Base-by-base conservation (phyloP, 768 basidiomycete species). In the Mycena indigotica region DNA sequence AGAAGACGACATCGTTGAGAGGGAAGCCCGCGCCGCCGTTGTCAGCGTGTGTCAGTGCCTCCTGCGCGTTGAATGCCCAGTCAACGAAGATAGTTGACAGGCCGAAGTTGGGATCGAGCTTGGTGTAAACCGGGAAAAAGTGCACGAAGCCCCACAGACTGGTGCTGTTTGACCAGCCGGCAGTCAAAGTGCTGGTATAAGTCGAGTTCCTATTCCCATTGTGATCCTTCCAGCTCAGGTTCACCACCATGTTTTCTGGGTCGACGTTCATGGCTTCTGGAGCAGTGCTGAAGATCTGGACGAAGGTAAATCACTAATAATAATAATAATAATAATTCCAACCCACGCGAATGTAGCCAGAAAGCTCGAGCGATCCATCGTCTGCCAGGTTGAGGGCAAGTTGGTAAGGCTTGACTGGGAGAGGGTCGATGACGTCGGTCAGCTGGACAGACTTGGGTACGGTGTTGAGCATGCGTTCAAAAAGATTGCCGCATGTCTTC, bases 381-480 rank as follows among this genome's bases (percentile, higher is more conserved):
- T 23, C 39, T 17, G 30, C 44, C 40, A 60, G 25, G 35, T 23
- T 53, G 50, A 56, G 19, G 5, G 44, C 38, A 2, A 60, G n/a
- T 30, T 53, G 15, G 44, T 15, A 55, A 1, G 60, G 60, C 25
- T 57, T 61, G 19, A 61, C 56, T 15, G 46, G 45, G n/a, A 57
- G 29, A 2, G 56, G 56, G 28, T 57, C 52, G 23, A 61, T 53
- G 28, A 61, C 40, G 6, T 61, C 52, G 3, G 52, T 29, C 12
- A 61, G 52, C 35, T 61, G 55, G 6, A 61, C 56, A 5, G 39
- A 50, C 13, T 38, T 44, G 10, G 60, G 52, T 25, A 61, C 60
- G 2, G 52, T 61, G 52, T 61, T 57, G 51, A 61, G 55, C 60
- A 61, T 61, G 25, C 55, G 59, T 52, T 61, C 55, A n/a, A 61